phyloP scores from a whole-genome alignment of 306 rosid genomes.

The Echinosophora koreensis region DNA sequence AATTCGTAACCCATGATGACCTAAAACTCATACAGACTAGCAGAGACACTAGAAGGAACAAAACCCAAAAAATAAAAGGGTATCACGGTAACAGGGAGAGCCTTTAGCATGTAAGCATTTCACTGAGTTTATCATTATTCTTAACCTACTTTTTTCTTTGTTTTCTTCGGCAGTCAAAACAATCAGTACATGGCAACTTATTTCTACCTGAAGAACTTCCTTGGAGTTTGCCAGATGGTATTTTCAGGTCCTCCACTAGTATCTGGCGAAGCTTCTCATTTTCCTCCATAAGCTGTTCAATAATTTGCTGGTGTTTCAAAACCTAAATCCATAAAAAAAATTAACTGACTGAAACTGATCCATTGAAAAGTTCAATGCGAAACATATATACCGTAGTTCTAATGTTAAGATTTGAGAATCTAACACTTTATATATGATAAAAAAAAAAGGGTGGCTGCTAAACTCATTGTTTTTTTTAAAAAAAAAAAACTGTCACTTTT shows the following conservation, averaged over 20 bases:
- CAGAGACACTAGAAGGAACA: conserved; percentile 1
- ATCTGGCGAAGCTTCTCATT: conserved; percentile 83
- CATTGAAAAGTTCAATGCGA: conserved; percentile 18
- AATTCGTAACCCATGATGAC: conserved; percentile 14
- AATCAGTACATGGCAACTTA: conserved; percentile 64
- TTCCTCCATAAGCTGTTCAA: conserved; percentile 88
- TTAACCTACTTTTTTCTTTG: conserved; percentile 64
- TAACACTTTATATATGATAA: background rate
- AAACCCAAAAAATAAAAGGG: conserved; percentile 23
- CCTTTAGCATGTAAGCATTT: conserved; percentile 37
- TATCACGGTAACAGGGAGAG: conserved; percentile 15
- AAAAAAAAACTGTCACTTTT: background rate
- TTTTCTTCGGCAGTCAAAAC: conserved; percentile 90
- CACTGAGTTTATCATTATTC: conserved; percentile 9
- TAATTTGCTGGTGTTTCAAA: conserved; percentile 85
- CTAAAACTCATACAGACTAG: background rate
- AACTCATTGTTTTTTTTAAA: background rate
- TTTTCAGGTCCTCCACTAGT: conserved; percentile 81
- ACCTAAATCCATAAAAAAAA: conserved; percentile 58
- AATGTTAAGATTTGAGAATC: conserved; percentile 35
- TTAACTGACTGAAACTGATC: background rate
- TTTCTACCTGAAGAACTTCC: conserved; percentile 61
- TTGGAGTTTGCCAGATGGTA: conserved; percentile 75
- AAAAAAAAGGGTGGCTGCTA: background rate
- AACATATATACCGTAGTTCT: conserved; percentile 6